phyloP scores from a whole-genome alignment of 768 basidiomycete genomes.

The Boletus patriciae region DNA sequence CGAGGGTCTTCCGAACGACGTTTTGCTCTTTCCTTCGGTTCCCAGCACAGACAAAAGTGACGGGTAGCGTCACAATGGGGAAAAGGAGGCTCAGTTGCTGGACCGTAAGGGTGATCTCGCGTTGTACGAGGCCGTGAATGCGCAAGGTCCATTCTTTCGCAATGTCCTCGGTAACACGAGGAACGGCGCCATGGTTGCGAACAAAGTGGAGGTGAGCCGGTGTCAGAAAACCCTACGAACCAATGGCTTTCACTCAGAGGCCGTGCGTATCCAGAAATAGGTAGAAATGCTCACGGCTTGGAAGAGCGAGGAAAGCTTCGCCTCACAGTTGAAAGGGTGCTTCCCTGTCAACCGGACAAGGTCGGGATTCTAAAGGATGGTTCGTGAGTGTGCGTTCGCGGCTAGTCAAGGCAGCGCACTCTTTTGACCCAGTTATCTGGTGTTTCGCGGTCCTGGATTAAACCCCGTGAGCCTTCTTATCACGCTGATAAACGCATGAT shows the following conservation, averaged over 20 bases:
- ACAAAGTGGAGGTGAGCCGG: constrained; percentile 55
- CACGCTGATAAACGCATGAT: too few relatives aligned
- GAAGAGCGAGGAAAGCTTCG: constrained; percentile 46
- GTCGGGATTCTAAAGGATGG: constrained; percentile 26
- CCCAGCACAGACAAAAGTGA: constrained; percentile 64
- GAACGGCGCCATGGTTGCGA: constrained; percentile 64
- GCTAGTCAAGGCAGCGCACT: constrained; percentile 8
- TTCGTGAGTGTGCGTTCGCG: background rate
- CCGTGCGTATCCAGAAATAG: background rate
- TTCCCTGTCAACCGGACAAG: constrained; percentile 56
- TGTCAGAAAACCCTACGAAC: constrained; percentile 51
- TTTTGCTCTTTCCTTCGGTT: constrained; percentile 70
- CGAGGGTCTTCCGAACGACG: constrained; percentile 53
- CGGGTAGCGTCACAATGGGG: constrained; percentile 54
- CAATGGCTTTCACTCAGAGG: background rate
- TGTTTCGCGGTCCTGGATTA: constrained; percentile 33
- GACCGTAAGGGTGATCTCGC: constrained; percentile 42
- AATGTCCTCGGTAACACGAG: constrained; percentile 39
- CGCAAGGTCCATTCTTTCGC: constrained; percentile 46
- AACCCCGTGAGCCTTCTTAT: background rate
- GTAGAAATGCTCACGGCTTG: constrained; percentile 27
- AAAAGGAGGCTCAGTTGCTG: constrained; percentile 47
- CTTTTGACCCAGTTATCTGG: constrained; percentile 45
- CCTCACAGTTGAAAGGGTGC: constrained; percentile 63
- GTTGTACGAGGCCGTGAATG: constrained; percentile 40